Evolutionary conservation across 495 filamentous ascomycete genomes (phyloP).

Genomic region (Xylaria longipes): DNA sequence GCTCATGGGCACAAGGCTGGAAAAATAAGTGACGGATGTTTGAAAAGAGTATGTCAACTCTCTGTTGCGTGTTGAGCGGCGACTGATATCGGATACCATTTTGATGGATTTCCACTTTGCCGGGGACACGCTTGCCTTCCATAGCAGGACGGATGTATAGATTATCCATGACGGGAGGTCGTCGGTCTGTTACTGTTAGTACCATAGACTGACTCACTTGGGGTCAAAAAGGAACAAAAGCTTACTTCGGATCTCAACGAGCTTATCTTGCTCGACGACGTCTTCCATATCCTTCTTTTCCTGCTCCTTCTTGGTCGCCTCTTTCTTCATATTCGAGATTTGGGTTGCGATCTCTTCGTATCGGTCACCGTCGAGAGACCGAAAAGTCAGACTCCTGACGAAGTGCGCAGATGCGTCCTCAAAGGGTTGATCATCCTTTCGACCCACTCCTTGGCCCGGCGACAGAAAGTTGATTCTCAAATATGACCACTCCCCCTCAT

Average conservation of each 20-base stretch:
- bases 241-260: conserved; percentile 87
- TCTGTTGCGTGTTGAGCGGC: conserved; percentile 77
- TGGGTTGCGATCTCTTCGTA: conserved; percentile 87
- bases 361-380: conserved; percentile 84
- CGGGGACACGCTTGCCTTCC: conserved; percentile 94
- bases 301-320: conserved; percentile 85
- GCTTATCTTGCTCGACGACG: conserved; percentile 99
- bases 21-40: conserved; percentile 99
- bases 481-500: conserved; percentile 92
- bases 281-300: conserved; percentile 99
- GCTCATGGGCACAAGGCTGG: conserved; percentile 92
- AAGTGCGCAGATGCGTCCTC: conserved; percentile 97
- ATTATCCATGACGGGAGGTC: conserved; percentile 84
- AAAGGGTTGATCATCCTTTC: conserved; percentile 98
- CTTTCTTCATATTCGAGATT: conserved; percentile 93
- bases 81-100: conserved; percentile 98
- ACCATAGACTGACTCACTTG: background rate
- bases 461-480: conserved; percentile 97
- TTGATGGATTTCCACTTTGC: conserved; percentile 95
- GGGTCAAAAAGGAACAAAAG: conserved; percentile 4
- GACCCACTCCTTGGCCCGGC: conserved; percentile 94
- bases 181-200: conserved; percentile 70
- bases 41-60: conserved; percentile 94
- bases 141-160: conserved; percentile 92
- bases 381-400: conserved; percentile 90